These are phyloP conservation scores for Penicillium cataractarum DNA, from an alignment of 495 filamentous ascomycete species.

Conservation along the genomic window DNA sequence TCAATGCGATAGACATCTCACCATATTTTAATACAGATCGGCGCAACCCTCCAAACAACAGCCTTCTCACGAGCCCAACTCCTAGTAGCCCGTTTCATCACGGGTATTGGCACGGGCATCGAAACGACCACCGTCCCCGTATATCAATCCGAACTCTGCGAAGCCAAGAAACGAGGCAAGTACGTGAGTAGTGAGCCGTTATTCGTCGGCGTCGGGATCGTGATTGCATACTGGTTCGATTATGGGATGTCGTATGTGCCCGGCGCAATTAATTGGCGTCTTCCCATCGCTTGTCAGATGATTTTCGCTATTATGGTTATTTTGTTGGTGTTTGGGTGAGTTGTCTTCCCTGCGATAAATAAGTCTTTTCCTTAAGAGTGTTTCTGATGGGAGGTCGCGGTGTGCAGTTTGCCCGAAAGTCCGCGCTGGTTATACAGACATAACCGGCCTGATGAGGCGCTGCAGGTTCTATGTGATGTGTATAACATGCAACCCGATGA, in stretches of 20 bases:
- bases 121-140: not conserved
- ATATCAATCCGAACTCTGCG: not conserved
- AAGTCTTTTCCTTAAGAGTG: no score
- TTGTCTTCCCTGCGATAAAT: no score
- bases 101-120: not conserved
- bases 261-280: not conserved
- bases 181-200: not conserved
- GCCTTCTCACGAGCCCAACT: not conserved
- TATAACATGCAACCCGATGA: not conserved
- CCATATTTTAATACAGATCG: not conserved
- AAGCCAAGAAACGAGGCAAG: not conserved
- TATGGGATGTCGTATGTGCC: not conserved
- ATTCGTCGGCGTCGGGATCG: not conserved
- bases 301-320: not conserved
- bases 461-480: not conserved
- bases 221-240: not conserved
- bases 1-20: not conserved
- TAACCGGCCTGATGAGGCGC: not conserved
- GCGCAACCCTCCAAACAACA: not conserved
- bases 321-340: not conserved
- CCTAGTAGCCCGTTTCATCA: not conserved
- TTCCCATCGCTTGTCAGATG: constrained; percentile 19
- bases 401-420: not conserved
- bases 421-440: not conserved
- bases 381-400: no score